A percentile compares a stretch with the other conserved stretches of the same genome.
These are phyloP conservation scores for Lactarius tabidus DNA, from an alignment of 768 basidiomycete genomes.

Conservation along the genomic window DNA sequence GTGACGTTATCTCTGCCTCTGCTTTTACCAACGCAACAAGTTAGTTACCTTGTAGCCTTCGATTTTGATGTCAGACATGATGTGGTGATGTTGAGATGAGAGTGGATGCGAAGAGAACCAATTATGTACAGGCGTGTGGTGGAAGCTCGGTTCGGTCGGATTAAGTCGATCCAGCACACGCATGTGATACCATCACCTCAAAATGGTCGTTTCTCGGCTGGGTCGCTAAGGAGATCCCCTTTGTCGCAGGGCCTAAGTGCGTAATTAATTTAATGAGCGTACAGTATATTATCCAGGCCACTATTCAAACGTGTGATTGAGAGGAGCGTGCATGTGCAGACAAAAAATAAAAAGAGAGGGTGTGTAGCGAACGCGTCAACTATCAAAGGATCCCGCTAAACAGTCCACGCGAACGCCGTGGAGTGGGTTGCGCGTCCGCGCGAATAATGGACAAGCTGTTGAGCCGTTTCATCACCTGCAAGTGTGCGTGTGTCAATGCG, in stretches of 20 bases:
- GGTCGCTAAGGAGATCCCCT: not conserved
- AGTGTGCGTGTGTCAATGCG: slow-evolving; percentile 7
- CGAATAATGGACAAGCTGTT: slow-evolving; percentile 88
- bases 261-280: slow-evolving; percentile 15
- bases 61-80: slow-evolving; percentile 25
- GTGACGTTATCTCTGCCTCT: not conserved
- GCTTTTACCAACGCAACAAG: not conserved
- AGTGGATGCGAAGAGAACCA: not conserved
- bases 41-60: slow-evolving; percentile 24
- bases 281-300: not conserved
- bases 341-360: not conserved
- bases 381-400: slow-evolving; percentile 70
- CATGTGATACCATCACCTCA: not conserved
- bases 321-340: not conserved
- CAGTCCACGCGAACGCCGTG: slow-evolving; percentile 71
- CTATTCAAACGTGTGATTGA: slow-evolving; percentile 8
- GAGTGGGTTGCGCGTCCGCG: slow-evolving; percentile 69
- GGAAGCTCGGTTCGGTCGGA: not conserved
- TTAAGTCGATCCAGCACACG: not conserved
- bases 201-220: not conserved
- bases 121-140: not conserved
- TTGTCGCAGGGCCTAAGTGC: not conserved
- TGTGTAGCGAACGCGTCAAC: not conserved
- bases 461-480: slow-evolving; percentile 90
- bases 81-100: not conserved